These are phyloP conservation scores for Pseudogymnoascus verrucosus DNA, from an alignment of 2,329 filamentous ascomycete genomes.

Conservation along the genomic window DNA sequence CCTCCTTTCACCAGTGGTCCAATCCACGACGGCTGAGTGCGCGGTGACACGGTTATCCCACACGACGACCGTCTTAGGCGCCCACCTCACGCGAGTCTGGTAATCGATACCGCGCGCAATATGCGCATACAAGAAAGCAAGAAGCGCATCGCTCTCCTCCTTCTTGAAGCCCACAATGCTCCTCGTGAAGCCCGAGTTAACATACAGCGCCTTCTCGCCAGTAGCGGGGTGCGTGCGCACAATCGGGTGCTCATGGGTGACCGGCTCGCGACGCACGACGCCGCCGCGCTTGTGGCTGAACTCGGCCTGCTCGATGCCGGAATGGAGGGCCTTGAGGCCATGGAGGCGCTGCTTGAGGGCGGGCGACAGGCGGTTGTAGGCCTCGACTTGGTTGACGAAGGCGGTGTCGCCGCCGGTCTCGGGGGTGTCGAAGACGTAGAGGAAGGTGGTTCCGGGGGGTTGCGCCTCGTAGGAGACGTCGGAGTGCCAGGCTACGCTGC, in stretches of 20 bases:
- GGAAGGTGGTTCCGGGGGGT: conserved; percentile 81
- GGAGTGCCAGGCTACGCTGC: conserved; percentile 80
- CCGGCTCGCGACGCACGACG: conserved; percentile 67
- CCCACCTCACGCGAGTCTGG: conserved; percentile 67
- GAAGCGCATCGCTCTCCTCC: conserved; percentile 67
- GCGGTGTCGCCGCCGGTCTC: conserved; percentile 76
- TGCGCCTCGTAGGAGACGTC: conserved; percentile 85
- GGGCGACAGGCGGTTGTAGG: conserved; percentile 73
- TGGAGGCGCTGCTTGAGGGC: conserved; percentile 73
- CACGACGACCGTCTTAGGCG: conserved; percentile 64
- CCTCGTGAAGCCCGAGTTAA: conserved; percentile 71
- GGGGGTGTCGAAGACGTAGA: conserved; percentile 80
- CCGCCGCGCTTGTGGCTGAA: conserved; percentile 58
- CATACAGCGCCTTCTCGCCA: conserved; percentile 73
- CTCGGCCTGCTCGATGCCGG: conserved; percentile 71
- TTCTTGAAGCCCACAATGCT: conserved; percentile 76
- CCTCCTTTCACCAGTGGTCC: conserved; percentile 65
- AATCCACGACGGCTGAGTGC: conserved; percentile 71
- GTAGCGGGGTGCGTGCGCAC: conserved; percentile 75
- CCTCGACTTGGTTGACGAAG: conserved; percentile 71
- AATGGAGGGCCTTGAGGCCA: conserved; percentile 73
- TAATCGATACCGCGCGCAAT: conserved; percentile 61
- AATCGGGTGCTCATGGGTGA: conserved; percentile 67
- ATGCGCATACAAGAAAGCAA: conserved; percentile 68
- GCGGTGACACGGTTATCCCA: conserved; percentile 79